Percentiles rank a stretch among this genome's conserved stretches.
phyloP scores from a whole-genome alignment of 1,284 basidiomycete species.

The Mycena sp. region DNA sequence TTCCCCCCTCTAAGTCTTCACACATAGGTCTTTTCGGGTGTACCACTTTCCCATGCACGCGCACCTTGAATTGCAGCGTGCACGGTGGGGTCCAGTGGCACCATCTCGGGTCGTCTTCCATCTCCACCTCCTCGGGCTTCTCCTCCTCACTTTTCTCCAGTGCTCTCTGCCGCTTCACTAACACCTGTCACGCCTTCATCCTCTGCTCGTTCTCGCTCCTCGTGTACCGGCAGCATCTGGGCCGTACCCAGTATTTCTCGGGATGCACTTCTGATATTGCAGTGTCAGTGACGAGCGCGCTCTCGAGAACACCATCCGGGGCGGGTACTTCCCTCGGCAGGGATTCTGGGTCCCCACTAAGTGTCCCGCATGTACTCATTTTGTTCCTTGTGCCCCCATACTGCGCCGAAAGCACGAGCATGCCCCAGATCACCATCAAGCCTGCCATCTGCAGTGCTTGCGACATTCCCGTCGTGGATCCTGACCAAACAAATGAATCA shows the following conservation, averaged over 20 bases:
- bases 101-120: constrained; percentile 1
- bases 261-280: not conserved
- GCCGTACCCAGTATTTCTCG: not conserved
- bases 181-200: not conserved
- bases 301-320: not conserved
- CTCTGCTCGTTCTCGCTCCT: not conserved
- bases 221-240: constrained; percentile 1
- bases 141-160: not conserved
- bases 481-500: not conserved
- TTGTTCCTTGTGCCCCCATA: not conserved
- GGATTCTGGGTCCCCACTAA: too few relatives aligned
- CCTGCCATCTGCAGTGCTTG: not conserved
- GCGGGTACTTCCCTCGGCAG: too few relatives aligned
- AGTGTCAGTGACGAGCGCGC: constrained; percentile 4
- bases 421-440: not conserved
- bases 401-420: constrained; percentile 10
- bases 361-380: not conserved
- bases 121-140: not conserved
- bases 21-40: constrained; percentile 7
- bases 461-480: not conserved
- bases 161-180: not conserved
- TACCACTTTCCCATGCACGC: constrained; percentile 11
- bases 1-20: constrained; percentile 8
- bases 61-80: constrained; percentile 2
- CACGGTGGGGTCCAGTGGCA: constrained; percentile 1